phyloP scores from a whole-genome alignment of 345 rosid genomes.

The Citrus inodora region DNA sequence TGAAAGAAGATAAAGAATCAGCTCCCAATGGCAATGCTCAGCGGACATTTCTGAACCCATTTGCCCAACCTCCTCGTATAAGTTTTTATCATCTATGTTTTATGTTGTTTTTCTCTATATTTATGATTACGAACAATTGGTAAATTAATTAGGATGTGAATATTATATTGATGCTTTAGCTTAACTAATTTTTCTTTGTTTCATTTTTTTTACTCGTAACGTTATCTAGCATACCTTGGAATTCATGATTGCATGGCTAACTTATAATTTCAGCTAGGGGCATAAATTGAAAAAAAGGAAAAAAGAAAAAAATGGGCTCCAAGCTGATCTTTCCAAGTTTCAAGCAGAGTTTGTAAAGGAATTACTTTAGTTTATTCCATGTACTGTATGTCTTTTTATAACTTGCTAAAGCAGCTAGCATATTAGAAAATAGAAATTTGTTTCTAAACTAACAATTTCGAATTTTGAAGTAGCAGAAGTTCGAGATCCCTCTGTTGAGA shows the following conservation, averaged over 20 bases:
- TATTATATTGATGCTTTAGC: background rate
- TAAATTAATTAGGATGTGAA: background rate
- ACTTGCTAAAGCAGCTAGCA: too few relatives aligned
- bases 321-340: background rate
- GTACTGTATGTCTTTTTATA: too few relatives aligned
- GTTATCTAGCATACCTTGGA: background rate
- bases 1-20: constrained; percentile 6
- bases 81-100: background rate
- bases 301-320: background rate
- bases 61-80: constrained; percentile 15
- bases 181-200: background rate
- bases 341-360: background rate
- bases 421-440: background rate
- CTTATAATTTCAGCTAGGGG: background rate
- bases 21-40: background rate
- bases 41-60: constrained; percentile 16
- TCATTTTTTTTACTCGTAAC: background rate
- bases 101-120: background rate
- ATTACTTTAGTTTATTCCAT: too few relatives aligned
- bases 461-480: constrained; percentile 20
- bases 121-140: background rate
- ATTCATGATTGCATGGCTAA: background rate
- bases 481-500: constrained; percentile 10
- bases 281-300: background rate
- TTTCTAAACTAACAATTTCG: background rate